These are phyloP conservation scores for Candolleomyces efflorescens DNA, from an alignment of 768 basidiomycete species.

Conservation along the genomic window DNA sequence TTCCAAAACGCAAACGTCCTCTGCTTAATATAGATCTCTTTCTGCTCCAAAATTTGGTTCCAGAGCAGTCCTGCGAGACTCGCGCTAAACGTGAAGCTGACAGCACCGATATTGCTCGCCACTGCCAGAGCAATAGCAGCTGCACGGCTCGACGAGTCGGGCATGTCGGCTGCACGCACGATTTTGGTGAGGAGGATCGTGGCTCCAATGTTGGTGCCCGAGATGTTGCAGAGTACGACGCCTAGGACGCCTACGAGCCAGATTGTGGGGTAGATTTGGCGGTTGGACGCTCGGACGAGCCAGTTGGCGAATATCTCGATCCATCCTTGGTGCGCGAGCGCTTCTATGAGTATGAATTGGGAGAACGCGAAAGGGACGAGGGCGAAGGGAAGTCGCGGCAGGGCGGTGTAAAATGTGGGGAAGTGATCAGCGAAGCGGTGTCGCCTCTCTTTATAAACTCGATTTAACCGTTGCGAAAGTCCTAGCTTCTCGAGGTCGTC, in stretches of 20 bases:
- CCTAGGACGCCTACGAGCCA: constrained; percentile 70
- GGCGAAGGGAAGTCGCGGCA: constrained; percentile 70
- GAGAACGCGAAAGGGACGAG: constrained; percentile 91
- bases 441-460: background rate
- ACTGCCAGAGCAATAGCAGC: constrained; percentile 77
- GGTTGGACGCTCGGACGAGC: constrained; percentile 44
- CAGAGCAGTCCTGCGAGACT: constrained; percentile 88
- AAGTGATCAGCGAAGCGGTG: constrained; percentile 37
- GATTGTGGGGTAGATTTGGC: constrained; percentile 45
- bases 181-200: constrained; percentile 87
- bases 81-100: constrained; percentile 84
- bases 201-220: constrained; percentile 89
- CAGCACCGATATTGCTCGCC: constrained; percentile 87
- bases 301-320: constrained; percentile 76
- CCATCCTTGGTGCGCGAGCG: constrained; percentile 80
- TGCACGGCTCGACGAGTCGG: constrained; percentile 36
- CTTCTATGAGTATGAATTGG: constrained; percentile 93
- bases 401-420: constrained; percentile 66
- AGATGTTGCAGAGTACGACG: constrained; percentile 74
- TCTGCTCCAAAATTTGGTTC: constrained; percentile 68
- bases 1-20: constrained; percentile 73
- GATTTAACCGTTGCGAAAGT: background rate
- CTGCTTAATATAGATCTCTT: constrained; percentile 59
- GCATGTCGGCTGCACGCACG: constrained; percentile 43
- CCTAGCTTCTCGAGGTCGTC: background rate